Conservation (phyloP, 2,329 filamentous ascomycete genomes). For the Exophiala xenobiotica region DNA sequence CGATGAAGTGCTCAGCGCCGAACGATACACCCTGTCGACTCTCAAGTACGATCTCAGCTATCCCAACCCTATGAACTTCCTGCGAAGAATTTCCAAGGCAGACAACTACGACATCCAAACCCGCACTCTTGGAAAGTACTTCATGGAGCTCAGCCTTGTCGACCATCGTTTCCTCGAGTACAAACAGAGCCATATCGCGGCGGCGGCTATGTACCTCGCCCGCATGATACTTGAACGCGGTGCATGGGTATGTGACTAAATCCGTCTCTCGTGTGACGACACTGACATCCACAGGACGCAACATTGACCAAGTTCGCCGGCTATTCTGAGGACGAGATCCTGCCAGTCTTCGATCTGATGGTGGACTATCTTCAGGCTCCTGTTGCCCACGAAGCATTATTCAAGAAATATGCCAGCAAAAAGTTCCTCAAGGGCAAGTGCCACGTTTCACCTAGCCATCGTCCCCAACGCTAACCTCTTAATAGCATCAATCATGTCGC, state of each 20-base stretch:
- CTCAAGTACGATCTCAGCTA: conserved; percentile 98
- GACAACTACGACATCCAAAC: conserved; percentile 99
- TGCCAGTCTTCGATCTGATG: conserved; percentile 91
- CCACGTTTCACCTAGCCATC: not conserved
- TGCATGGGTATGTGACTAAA: conserved; percentile 70
- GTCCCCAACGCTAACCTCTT: conserved; percentile 30
- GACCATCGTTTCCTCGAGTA: conserved; percentile 92
- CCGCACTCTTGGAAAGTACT: conserved; percentile 93
- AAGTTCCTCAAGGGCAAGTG: conserved; percentile 93
- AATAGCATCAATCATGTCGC: conserved; percentile 82
- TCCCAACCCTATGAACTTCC: conserved; percentile 99
- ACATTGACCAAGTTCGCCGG: conserved; percentile 89
- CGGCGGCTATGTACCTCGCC: conserved; percentile 91
- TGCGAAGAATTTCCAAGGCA: conserved; percentile 96
- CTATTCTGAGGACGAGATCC: conserved; percentile 88
- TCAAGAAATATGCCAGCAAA: conserved; percentile 99
- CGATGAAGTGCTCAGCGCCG: conserved; percentile 92
- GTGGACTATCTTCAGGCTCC: conserved; percentile 92
- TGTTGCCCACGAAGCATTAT: conserved; percentile 93
- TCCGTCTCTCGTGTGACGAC: not conserved
- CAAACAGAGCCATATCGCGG: conserved; percentile 84
- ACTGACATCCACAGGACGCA: conserved; percentile 60
- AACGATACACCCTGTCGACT: conserved; percentile 86
- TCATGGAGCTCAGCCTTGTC: conserved; percentile 93
- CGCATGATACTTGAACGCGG: conserved; percentile 87